These are phyloP conservation scores for Exophiala xenobiotica DNA, from an alignment of 2,329 filamentous ascomycete genomes.

Conservation along the genomic window DNA sequence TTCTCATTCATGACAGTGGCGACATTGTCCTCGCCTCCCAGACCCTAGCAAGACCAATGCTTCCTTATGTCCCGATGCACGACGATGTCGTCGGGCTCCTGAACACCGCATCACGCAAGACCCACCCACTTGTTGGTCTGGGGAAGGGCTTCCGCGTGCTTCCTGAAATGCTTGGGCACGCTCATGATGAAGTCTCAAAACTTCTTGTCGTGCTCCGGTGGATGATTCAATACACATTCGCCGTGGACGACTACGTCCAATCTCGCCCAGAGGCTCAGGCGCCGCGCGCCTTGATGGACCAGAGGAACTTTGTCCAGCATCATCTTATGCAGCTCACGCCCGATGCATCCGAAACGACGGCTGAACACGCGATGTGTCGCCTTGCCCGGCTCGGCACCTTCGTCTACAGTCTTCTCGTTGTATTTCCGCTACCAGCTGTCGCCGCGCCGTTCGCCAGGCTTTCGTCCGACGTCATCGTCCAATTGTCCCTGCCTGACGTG, in stretches of 20 bases:
- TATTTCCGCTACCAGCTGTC: slow-evolving; percentile 42
- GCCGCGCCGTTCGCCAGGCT: slow-evolving; percentile 38
- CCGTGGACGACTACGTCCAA: slow-evolving; percentile 32
- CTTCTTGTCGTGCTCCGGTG: slow-evolving; percentile 37
- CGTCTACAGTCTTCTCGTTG: slow-evolving; percentile 40
- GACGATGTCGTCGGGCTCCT: slow-evolving; percentile 24
- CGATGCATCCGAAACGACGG: slow-evolving; percentile 26
- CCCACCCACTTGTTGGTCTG: slow-evolving; percentile 31
- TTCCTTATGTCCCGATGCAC: slow-evolving; percentile 31
- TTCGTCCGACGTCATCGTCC: slow-evolving; percentile 31
- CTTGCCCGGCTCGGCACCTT: slow-evolving; percentile 38
- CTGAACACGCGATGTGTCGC: slow-evolving; percentile 36
- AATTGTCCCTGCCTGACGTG: slow-evolving; percentile 31
- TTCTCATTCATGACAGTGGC: slow-evolving; percentile 16
- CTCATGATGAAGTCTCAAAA: slow-evolving; percentile 21
- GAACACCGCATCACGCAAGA: slow-evolving; percentile 29
- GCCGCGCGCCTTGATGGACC: slow-evolving; percentile 35
- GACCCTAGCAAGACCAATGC: slow-evolving; percentile 27
- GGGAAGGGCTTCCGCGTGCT: slow-evolving; percentile 31
- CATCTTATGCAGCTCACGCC: slow-evolving; percentile 36
- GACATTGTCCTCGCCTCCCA: slow-evolving; percentile 32
- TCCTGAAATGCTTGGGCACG: slow-evolving; percentile 9
- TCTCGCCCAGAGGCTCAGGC: slow-evolving; percentile 24
- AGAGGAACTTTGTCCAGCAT: slow-evolving; percentile 42
- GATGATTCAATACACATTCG: slow-evolving; percentile 35